These are phyloP conservation scores for Forsythia viridissima DNA, from an alignment of 257 asterid genomes.

Conservation along the genomic window DNA sequence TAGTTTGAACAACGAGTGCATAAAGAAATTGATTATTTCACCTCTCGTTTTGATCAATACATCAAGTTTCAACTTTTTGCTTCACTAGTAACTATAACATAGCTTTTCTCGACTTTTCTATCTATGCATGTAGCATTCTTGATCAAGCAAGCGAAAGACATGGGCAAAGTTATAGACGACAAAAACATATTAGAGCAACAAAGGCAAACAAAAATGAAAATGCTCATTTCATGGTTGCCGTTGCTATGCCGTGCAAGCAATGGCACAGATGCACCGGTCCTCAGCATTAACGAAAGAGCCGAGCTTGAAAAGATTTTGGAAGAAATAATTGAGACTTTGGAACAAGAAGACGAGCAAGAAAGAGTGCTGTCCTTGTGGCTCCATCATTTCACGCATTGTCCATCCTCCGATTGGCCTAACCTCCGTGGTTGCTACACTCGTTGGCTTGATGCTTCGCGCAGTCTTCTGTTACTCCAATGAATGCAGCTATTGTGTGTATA, in stretches of 20 bases:
- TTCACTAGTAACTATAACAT: too few relatives aligned
- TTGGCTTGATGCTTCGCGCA: slow-evolving; percentile 71
- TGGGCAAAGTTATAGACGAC: slow-evolving; percentile 29
- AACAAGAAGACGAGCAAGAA: slow-evolving; percentile 80
- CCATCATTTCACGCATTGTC: slow-evolving; percentile 78
- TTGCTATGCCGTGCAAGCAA: slow-evolving; percentile 76
- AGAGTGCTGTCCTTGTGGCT: slow-evolving; percentile 83
- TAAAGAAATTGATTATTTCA: neutral
- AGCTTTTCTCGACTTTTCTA: neutral
- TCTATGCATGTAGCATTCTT: slow-evolving; percentile 55
- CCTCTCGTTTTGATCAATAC: neutral
- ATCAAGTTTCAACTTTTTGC: too few relatives aligned
- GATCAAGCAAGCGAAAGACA: slow-evolving; percentile 64
- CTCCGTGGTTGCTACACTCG: slow-evolving; percentile 67
- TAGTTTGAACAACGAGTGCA: neutral
- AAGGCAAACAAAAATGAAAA: slow-evolving; percentile 55
- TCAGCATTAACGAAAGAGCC: slow-evolving; percentile 61
- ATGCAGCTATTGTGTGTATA: neutral
- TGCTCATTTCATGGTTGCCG: slow-evolving; percentile 81
- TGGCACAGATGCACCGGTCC: slow-evolving; percentile 73
- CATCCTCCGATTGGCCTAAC: slow-evolving; percentile 92
- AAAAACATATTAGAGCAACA: slow-evolving; percentile 30
- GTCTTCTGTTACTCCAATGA: slow-evolving; percentile 26
- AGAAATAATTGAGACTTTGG: slow-evolving; percentile 53
- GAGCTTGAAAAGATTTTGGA: slow-evolving; percentile 67